These are phyloP conservation scores for Aspergillus eucalypticola DNA, from an alignment of 2,329 filamentous ascomycete genomes.

Conservation along the genomic window DNA sequence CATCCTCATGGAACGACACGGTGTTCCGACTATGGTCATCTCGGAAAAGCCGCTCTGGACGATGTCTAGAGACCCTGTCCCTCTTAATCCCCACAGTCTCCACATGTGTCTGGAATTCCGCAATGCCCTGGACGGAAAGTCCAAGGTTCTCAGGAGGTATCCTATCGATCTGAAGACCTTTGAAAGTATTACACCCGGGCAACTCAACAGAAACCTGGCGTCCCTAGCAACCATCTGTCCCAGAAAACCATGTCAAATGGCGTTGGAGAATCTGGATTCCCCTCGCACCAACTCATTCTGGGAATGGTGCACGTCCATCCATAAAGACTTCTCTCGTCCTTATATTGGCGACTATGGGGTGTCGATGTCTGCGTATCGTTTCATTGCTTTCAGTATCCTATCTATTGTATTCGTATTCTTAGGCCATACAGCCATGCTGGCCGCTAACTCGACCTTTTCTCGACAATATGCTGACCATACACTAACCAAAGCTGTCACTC, in stretches of 20 bases:
- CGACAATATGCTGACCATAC: constrained; percentile 29
- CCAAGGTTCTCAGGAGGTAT: constrained; percentile 37
- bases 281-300: constrained; percentile 17
- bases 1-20: constrained; percentile 46
- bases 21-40: constrained; percentile 47
- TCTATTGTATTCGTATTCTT: constrained; percentile 31
- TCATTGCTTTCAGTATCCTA: constrained; percentile 30
- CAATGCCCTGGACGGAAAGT: constrained; percentile 35
- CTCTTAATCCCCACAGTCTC: constrained; percentile 43
- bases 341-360: constrained; percentile 25
- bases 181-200: constrained; percentile 48
- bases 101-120: constrained; percentile 48
- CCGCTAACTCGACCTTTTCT: constrained; percentile 25
- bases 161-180: constrained; percentile 52
- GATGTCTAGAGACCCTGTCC: constrained; percentile 34
- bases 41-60: constrained; percentile 47
- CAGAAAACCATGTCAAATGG: constrained; percentile 25
- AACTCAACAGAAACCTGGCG: constrained; percentile 50
- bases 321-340: constrained; percentile 25
- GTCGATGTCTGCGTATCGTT: constrained; percentile 29
- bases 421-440: constrained; percentile 33
- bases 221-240: constrained; percentile 40
- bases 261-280: constrained; percentile 14
- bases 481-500: constrained; percentile 22
- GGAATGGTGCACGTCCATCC: constrained; percentile 26